Evolutionary conservation across 2,329 filamentous ascomycete species (phyloP).

Genomic region (Aspergillus sp.): DNA sequence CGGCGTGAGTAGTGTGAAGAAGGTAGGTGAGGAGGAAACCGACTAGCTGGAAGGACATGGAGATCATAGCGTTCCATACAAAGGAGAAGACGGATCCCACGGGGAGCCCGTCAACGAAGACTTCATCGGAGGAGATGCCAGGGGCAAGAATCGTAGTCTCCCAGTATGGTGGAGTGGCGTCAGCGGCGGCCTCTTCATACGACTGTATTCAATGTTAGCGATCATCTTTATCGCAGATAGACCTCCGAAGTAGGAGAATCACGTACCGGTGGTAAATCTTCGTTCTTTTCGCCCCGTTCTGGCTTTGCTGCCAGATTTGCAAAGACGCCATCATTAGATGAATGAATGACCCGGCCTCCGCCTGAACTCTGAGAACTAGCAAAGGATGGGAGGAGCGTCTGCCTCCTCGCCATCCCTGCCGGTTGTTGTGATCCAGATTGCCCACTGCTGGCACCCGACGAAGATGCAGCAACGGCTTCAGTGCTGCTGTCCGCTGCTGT

Average conservation of each 20-base stretch:
- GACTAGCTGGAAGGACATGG: constrained; percentile 93
- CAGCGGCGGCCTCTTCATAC: constrained; percentile 96
- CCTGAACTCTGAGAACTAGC: constrained; percentile 33
- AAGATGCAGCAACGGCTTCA: constrained; percentile 20
- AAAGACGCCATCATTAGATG: constrained; percentile 91
- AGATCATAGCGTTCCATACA: constrained; percentile 83
- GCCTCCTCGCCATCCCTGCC: constrained; percentile 42
- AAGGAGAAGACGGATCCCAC: constrained; percentile 82
- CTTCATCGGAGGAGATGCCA: constrained; percentile 86
- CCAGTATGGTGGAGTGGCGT: constrained; percentile 96
- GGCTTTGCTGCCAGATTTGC: constrained; percentile 92
- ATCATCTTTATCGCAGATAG: neutral
- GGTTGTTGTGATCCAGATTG: constrained; percentile 16
- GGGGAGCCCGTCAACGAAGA: constrained; percentile 94
- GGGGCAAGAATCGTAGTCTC: constrained; percentile 97
- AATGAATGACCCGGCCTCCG: constrained; percentile 58
- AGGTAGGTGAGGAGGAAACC: constrained; percentile 98
- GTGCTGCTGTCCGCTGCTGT: constrained; percentile 28
- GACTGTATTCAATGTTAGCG: constrained; percentile 57
- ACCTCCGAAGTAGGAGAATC: neutral
- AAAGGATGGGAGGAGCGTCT: constrained; percentile 56
- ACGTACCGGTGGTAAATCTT: constrained; percentile 90
- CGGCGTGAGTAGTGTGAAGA: constrained; percentile 94
- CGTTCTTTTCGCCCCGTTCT: constrained; percentile 73
- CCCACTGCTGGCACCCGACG: constrained; percentile 22